Evolutionary conservation across 139 green algal genomes (phyloP), one percentile per base, ranked within the genome.

Genomic region (Chlorella sorokiniana): DNA sequence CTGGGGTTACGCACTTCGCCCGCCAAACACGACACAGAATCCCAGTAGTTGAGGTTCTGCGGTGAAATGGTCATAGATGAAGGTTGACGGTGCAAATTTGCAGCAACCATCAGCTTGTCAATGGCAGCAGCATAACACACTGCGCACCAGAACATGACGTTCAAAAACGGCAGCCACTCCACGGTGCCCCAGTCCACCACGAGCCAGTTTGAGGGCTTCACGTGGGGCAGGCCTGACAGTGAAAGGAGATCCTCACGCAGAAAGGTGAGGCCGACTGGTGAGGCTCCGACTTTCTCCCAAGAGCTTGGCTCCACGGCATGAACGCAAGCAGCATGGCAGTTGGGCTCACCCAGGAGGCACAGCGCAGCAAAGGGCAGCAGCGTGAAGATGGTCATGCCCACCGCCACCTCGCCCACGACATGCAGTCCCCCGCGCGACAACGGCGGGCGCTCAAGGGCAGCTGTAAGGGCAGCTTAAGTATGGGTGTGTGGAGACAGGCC

Each of bases 121-220:
- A 11, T 48, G 69, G 51, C 44, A 83, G 67, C 64, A 69, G 63
- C 64, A 65, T 2, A 68, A 56, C 41, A 78, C 10, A 23, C 18
- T 69, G 62, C 86, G 44, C 78, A 92, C 95, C 96, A 99, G 88
- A 99, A 99, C 90, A 99, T 96, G 69, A 96, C 92, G 82, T 99
- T 98, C 20, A 99, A 65, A 81, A 95, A 98, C 25, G 89, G 89
- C n/a, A 85, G 48, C 96, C 95, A 98, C n/a, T 95, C 42, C 69
- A 97, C 90, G 0, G 37, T 76, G 1, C 75, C 45, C 78, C 63
- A 87, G 63, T 96, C 89, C 65, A 91, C 59, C 75, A 86, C 48
- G 18, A 87, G 3, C 94, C 92, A 97, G 83, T 96, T 95, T 69
- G 41, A 44, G 0, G 91, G 85, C 18, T 94, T 18, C 0, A 94